Evolutionary conservation across 257 asterid genomes (phyloP), one percentile per base, ranked within the genome.

Genomic region (Gynochthodes officinalis): DNA sequence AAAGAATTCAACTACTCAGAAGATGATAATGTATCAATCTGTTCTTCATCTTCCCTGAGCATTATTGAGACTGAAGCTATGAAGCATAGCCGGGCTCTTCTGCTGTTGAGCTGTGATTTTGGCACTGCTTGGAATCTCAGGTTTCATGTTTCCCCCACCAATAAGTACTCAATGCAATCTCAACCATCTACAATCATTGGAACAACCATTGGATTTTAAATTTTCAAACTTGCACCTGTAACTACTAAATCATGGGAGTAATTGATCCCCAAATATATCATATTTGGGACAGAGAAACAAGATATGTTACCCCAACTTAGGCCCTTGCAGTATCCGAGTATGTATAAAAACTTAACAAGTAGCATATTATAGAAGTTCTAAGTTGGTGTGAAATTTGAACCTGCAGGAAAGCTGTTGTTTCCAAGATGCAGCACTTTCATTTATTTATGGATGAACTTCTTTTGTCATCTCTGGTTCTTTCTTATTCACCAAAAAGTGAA

Each of bases 111-210:
- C 84, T 85, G 84, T 73, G 97, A 94, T 88, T 89, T 87, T 80
- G 99, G 98, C 78, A 85, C 88, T 28, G 98, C 98, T 27, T 94
- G 99, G 99, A 89, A 91, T 80, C 83, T 87, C 81, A 94, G 99
- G 96, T 90, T 64, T 33, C 37, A 5, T 73, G 61, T 52, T 32
- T 64, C 69, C 37, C 25, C 27, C 19, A 10, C 59, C 62, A 25
- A 12, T 16, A n/a, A n/a, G n/a, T n/a, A n/a, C n/a, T n/a, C n/a
- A 0, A 9, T 0, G 42, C 27, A 21, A 63, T 39, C 13, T 33
- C 49, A 63, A 37, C 37, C 28, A 5, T 28, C 59, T 52, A 44
- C 28, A 46, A 15, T 49, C 58, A 67, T 44, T 43, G 57, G 0
- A 43, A 42, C 54, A 30, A 25, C 32, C 0, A 14, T 16, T 27